Base-by-base conservation (phyloP, 192 early-diverging fungal species). In the Diversispora eburnea region DNA sequence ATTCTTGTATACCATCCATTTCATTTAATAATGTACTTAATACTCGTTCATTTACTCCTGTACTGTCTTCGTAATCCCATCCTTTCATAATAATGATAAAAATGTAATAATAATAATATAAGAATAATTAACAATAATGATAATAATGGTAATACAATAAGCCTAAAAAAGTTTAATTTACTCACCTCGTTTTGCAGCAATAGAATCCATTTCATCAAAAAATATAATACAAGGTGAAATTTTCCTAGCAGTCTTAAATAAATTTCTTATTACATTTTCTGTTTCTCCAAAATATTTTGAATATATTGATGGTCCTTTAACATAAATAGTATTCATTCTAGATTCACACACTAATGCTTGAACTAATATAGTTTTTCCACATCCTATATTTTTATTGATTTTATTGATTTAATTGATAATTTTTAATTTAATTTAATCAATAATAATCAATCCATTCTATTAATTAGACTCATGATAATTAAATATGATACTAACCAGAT, bases 11-110 rank as follows among this genome's bases (percentile, higher is more conserved):
- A 45, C 98, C 98, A 77, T 99, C 98, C 91, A 99, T 96, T 80
- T 99, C 98, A 75, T 99, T 99, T 52, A 99, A 84, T 8, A 99
- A 77, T 8, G 95, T 94, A 61, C 93, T 96, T 10, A 99, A 84
- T 2, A 98, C 88, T 17, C 95, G 88, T 74, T 97, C 92, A 76
- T 91, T 91, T 0, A 95, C 91, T 0, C 94, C 88, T n/a, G 91
- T 92, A 22, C 85, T 79, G 17, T 84, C 84, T 42, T 83, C 84
- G 67, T 86, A 73, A 39, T 84, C 80, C 71, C 78, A 83, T 13
- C 83, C 88, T 58, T 0, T 58, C 3, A 4, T 58, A 20, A 58
- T 58, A 20, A 58, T 58, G 0, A 58, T 0, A 17, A n/a, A 42
- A 8, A 12, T n/a, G n/a, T n/a, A 17, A 54, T 39, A 33, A 6